Base-by-base conservation (phyloP, 305 asterid species). In the Withania somnifera region DNA sequence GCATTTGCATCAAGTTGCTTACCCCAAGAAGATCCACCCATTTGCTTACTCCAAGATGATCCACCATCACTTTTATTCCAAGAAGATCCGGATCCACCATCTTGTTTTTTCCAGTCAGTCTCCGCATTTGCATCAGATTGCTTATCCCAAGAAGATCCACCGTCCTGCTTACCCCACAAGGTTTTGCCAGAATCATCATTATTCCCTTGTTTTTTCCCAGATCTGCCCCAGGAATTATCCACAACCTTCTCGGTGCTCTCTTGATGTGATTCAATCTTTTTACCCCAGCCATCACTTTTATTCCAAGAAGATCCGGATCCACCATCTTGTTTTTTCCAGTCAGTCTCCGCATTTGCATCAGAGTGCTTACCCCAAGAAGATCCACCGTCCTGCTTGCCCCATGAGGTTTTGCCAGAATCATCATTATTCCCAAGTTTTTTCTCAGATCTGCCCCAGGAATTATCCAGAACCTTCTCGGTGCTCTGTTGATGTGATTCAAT, bases 391-490 rank as follows among this genome's bases (percentile, higher is more conserved):
- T 78, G 83, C 83, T 86, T 83, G 68, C 81, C 82, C 90, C 86
- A 78, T 22, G 88, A 83, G 28, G 79, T 17, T 15, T 30, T 64
- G 61, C 68, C 78, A 77, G 66, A 77, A 36, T 81, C 77, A 78
- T 28, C 82, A 53, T 13, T 56, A 61, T 87, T 85, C 82, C 71
- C 88, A 24, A 89, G 69, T 32, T 89, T 82, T 84, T 69, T 88
- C 83, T 87, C 93, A 82, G 89, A 75, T 68, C 84, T 84, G 76
- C 88, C 91, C 93, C 95, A 93, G 78, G 87, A 87, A 60, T 83
- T 89, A 82, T 89, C 87, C 84, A 38, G 9, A 38, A 81, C 86
- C 82, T n/a, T n/a, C n/a, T n/a, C n/a, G 19, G 87, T 71, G 84
- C 79, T 75, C 34, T 78, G 86, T 58, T 75, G 82, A 79, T 57